Conservation (phyloP, 495 filamentous ascomycete species). For the Aspergillus avenaceus region DNA sequence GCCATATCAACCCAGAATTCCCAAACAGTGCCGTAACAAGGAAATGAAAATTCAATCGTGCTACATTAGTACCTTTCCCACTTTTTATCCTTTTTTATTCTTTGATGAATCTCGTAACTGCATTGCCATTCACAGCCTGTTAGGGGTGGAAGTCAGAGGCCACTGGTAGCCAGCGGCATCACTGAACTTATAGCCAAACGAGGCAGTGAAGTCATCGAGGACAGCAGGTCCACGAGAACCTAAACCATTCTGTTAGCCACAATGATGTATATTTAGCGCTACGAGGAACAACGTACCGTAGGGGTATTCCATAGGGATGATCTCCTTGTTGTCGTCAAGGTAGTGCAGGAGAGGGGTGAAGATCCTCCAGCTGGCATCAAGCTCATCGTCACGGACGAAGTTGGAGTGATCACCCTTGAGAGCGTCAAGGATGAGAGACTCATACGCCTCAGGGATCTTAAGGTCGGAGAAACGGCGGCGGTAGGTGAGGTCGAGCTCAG, state of each 20-base stretch:
- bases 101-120: slow-evolving; percentile 6
- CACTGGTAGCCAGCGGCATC: slow-evolving; percentile 96
- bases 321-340: slow-evolving; percentile 97
- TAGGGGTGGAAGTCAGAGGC: slow-evolving; percentile 67
- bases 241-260: slow-evolving; percentile 30
- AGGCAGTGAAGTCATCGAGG: slow-evolving; percentile 95
- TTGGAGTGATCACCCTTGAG: slow-evolving; percentile 99
- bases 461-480: slow-evolving; percentile 97
- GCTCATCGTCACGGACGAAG: slow-evolving; percentile 98
- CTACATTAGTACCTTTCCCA: slow-evolving; percentile 15
- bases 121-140: slow-evolving; percentile 58
- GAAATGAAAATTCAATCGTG: slow-evolving; percentile 8
- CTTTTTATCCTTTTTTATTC: slow-evolving; percentile 6
- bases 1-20: slow-evolving; percentile 13
- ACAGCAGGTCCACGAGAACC: slow-evolving; percentile 95
- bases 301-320: slow-evolving; percentile 99
- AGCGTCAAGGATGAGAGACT: slow-evolving; percentile 94
- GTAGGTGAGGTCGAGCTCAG: slow-evolving; percentile 98
- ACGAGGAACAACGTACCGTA: slow-evolving; percentile 66
- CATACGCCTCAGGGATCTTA: slow-evolving; percentile 99
- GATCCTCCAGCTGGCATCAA: slow-evolving; percentile 98
- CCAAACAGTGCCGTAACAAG: slow-evolving; percentile 12
- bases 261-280: not conserved
- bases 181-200: slow-evolving; percentile 98
- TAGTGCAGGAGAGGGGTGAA: slow-evolving; percentile 98